Conservation (phyloP, 306 rosid species). For the Alnus glutinosa region DNA sequence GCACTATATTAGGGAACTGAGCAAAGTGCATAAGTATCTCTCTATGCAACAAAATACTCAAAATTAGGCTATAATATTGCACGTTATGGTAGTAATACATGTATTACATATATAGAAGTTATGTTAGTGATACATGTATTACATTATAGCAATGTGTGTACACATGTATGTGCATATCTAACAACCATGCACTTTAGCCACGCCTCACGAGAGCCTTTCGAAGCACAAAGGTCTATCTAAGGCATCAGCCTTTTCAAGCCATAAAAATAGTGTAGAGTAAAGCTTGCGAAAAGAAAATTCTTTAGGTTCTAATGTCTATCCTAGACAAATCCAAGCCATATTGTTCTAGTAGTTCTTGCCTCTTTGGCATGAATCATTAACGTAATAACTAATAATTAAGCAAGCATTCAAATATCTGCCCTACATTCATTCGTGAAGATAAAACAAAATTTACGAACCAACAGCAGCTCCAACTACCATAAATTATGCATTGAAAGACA, state of each 20-base stretch:
- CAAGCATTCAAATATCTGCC: too few species aligned
- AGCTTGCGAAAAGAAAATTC: not conserved
- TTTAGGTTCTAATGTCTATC: not conserved
- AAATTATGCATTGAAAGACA: not conserved
- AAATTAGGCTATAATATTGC: not conserved
- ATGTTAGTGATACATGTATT: not conserved
- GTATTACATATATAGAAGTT: too few species aligned
- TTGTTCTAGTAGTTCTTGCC: not conserved
- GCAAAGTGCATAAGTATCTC: not conserved
- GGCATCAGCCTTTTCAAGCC: not conserved
- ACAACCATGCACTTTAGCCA: not conserved
- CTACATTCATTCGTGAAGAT: too few species aligned
- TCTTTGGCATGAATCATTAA: not conserved
- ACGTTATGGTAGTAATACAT: too few species aligned
- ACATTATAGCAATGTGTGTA: not conserved
- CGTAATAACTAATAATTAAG: not conserved
- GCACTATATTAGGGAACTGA: conserved; percentile 7
- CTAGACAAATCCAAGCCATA: not conserved
- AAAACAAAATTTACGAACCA: not conserved
- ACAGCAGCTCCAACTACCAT: not conserved
- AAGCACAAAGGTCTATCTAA: not conserved
- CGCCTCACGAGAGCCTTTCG: not conserved
- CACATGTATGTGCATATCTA: not conserved
- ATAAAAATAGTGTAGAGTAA: not conserved
- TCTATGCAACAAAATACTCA: not conserved